These are phyloP conservation scores for Kentomonas sorsogonicus DNA, from an alignment of 208 protist species.

Conservation along the genomic window DNA sequence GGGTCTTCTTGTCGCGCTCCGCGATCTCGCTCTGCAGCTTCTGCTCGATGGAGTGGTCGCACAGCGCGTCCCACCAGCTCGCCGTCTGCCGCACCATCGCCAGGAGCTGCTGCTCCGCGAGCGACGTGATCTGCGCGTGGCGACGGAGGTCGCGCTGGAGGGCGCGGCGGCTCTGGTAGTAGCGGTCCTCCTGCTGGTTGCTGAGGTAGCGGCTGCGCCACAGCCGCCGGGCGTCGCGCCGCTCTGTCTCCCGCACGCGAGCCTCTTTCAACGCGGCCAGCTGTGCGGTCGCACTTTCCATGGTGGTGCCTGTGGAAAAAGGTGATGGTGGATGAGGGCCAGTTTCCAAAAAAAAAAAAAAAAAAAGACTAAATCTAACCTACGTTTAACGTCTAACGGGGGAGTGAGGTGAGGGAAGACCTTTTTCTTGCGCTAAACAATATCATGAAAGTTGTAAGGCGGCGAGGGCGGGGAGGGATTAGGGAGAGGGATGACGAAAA, in stretches of 20 bases:
- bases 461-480: neutral
- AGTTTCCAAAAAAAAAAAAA: neutral
- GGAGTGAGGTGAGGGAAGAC: neutral
- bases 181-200: constrained; percentile 10
- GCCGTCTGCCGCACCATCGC: constrained; percentile 39
- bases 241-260: constrained; percentile 33
- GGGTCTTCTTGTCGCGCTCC: constrained; percentile 19
- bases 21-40: constrained; percentile 48
- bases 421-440: neutral
- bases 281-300: neutral
- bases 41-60: constrained; percentile 55
- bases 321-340: neutral
- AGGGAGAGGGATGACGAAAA: neutral
- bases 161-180: constrained; percentile 10
- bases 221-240: constrained; percentile 22
- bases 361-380: neutral
- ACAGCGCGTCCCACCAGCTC: constrained; percentile 70
- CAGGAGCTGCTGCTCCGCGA: constrained; percentile 50
- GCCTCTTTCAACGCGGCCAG: neutral
- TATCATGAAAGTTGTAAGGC: neutral
- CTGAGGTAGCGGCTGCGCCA: constrained; percentile 54
- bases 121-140: constrained; percentile 20
- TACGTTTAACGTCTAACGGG: neutral
- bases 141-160: constrained; percentile 24
- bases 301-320: neutral